phyloP scores from a whole-genome alignment of 2,329 filamentous ascomycete species.

The Helotiales sp. region DNA sequence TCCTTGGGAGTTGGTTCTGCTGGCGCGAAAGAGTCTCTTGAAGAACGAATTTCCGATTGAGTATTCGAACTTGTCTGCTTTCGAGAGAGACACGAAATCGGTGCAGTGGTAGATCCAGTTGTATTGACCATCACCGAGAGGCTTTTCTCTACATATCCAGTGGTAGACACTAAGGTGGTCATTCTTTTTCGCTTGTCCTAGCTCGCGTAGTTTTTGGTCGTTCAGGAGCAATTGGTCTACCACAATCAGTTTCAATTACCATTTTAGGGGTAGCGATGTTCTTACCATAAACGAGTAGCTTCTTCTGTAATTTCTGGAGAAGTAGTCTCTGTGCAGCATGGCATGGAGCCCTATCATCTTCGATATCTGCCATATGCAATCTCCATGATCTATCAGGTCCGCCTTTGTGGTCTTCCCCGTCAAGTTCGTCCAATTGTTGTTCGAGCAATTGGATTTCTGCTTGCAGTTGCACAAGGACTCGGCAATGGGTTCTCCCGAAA shows the following conservation, averaged over 20 bases:
- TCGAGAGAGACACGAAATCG: slow-evolving; percentile 12
- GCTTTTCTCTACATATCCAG: slow-evolving; percentile 9
- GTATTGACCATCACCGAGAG: slow-evolving; percentile 2
- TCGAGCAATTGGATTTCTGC: slow-evolving; percentile 16
- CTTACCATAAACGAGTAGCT: slow-evolving; percentile 10
- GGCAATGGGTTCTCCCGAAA: slow-evolving; percentile 8
- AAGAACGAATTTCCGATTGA: background rate
- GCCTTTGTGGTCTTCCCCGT: slow-evolving; percentile 8
- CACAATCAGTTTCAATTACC: background rate
- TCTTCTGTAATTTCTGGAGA: background rate
- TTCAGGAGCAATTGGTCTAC: slow-evolving; percentile 8
- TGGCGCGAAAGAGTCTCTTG: background rate
- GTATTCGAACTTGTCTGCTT: background rate
- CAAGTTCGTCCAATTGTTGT: slow-evolving; percentile 12
- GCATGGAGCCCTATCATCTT: slow-evolving; percentile 1
- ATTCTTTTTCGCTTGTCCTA: background rate
- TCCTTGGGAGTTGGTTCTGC: background rate
- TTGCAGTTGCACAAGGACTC: slow-evolving; percentile 15
- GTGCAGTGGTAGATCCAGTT: slow-evolving; percentile 12
- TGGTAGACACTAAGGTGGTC: slow-evolving; percentile 8
- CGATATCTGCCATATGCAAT: slow-evolving; percentile 3
- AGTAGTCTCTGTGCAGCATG: slow-evolving; percentile 2
- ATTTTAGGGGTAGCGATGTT: background rate
- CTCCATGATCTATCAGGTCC: background rate
- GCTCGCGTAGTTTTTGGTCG: background rate